A percentile compares a stretch with the other conserved stretches of the same genome.
Conservation (phyloP, 2,329 filamentous ascomycete genomes). For the Xylariomycetidae sp. region DNA sequence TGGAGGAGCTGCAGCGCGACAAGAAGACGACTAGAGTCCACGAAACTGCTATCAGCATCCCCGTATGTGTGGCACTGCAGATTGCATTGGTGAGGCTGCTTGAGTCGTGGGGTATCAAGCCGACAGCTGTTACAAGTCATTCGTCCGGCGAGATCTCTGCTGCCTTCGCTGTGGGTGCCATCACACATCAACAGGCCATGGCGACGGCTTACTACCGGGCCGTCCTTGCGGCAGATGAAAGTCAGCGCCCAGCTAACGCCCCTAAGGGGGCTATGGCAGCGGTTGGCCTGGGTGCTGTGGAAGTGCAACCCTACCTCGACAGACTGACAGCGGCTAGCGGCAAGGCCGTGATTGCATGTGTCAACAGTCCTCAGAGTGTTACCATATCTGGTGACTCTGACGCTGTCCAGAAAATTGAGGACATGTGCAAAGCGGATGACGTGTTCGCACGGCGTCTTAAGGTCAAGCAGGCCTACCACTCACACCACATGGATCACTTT, state of each 20-base stretch:
- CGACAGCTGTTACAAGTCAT: slow-evolving; percentile 24
- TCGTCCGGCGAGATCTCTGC: slow-evolving; percentile 32
- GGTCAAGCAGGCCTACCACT: slow-evolving; percentile 34
- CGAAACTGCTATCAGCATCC: slow-evolving; percentile 27
- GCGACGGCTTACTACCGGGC: slow-evolving; percentile 24
- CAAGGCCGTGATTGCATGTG: slow-evolving; percentile 5
- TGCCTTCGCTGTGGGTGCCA: slow-evolving; percentile 23
- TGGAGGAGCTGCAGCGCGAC: slow-evolving; percentile 21
- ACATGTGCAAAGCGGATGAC: slow-evolving; percentile 5
- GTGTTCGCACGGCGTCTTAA: slow-evolving; percentile 27
- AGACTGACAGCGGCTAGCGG: background rate
- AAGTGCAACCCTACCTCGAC: slow-evolving; percentile 3
- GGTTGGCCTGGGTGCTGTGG: slow-evolving; percentile 10
- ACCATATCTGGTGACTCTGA: slow-evolving; percentile 26
- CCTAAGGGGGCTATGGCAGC: slow-evolving; percentile 19
- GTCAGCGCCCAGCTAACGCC: slow-evolving; percentile 13
- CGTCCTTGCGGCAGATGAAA: too few species aligned
- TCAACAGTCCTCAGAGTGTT: slow-evolving; percentile 20
- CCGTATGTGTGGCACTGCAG: slow-evolving; percentile 33
- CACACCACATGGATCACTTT: slow-evolving; percentile 30
- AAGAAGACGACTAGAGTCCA: slow-evolving; percentile 16
- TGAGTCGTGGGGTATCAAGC: slow-evolving; percentile 19
- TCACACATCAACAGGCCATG: slow-evolving; percentile 21
- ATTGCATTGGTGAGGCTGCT: slow-evolving; percentile 31
- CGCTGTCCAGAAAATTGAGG: slow-evolving; percentile 17